Base-by-base conservation (phyloP, 495 filamentous ascomycete genomes). In the Pyronema domesticum region DNA sequence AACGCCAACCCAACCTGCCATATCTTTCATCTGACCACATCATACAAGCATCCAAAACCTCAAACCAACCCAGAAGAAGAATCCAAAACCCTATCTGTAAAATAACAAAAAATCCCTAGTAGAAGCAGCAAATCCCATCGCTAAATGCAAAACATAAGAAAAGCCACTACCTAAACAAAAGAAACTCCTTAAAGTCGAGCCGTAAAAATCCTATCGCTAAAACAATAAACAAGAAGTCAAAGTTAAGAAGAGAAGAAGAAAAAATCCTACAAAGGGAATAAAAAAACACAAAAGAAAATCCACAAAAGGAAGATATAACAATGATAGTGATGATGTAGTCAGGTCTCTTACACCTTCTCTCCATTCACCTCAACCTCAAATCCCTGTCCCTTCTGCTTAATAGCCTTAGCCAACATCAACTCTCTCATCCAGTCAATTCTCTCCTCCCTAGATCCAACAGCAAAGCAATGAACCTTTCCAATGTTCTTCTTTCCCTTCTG, bases 391-490 rank as follows among this genome's bases (percentile, higher is more conserved):
- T 86, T 86, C 63, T 85, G 82, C 71, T 78, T 81, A 54, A 87
- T 69, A 17, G 89, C 89, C 67, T 89, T 94, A 4, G 89, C 89
- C 18, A 98, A 78, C 91, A 98, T 95, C 49, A 98, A 68, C 74
- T 95, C 88, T 2, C 91, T 72, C 91, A 95, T 95, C 91, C 91
- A 98, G 59, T 94, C 89, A 55, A 95, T 95, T 34, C 91, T 76
- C 66, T 95, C 84, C 55, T 96, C 86, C 0, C 86, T 74, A 53
- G 73, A 77, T 67, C 82, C 82, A 54, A 95, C 89, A 0, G 89
- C 85, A 60, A 98, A 96, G 62, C 95, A 85, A 62, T 98, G 89
- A n/a, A 79, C 78, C 75, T 94, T 95, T 51, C 74, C 76, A 36
- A 66, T 65, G 45, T 64, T 53, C 42, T 80, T 85, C 48, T 69